Conservation (phyloP, 495 filamentous ascomycete species). For the Cryomyces minteri region DNA sequence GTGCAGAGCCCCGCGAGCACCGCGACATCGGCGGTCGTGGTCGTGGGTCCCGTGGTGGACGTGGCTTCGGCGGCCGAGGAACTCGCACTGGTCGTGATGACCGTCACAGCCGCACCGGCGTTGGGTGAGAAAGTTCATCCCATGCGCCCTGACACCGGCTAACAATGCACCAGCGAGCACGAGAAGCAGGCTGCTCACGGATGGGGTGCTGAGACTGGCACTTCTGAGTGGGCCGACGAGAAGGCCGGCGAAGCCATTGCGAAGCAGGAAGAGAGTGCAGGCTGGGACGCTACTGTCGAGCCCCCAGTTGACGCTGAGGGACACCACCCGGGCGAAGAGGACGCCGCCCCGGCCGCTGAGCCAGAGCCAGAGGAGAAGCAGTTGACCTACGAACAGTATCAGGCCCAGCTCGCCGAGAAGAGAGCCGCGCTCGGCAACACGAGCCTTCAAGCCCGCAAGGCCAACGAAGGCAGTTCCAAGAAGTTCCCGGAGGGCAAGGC, state of each 20-base stretch:
- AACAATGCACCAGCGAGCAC: slow-evolving; percentile 42
- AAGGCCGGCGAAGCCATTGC: slow-evolving; percentile 73
- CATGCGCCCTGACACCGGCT: background rate
- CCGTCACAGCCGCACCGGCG: slow-evolving; percentile 58
- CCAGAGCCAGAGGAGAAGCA: slow-evolving; percentile 69
- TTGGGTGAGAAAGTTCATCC: slow-evolving; percentile 35
- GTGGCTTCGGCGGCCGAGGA: slow-evolving; percentile 34
- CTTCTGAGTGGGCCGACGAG: slow-evolving; percentile 73
- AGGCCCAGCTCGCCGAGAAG: slow-evolving; percentile 71
- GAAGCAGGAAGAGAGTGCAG: slow-evolving; percentile 54
- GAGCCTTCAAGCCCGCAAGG: slow-evolving; percentile 50
- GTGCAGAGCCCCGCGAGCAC: slow-evolving; percentile 8
- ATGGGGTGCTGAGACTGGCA: slow-evolving; percentile 71
- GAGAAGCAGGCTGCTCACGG: slow-evolving; percentile 83
- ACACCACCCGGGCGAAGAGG: slow-evolving; percentile 7
- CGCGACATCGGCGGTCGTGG: slow-evolving; percentile 25
- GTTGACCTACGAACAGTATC: slow-evolving; percentile 75
- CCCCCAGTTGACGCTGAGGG: slow-evolving; percentile 18
- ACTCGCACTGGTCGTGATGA: slow-evolving; percentile 33
- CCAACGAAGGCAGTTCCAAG: slow-evolving; percentile 84
- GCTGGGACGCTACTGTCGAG: slow-evolving; percentile 17
- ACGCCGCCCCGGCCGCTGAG: slow-evolving; percentile 20
- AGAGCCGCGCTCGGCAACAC: slow-evolving; percentile 47
- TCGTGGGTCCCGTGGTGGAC: slow-evolving; percentile 29
- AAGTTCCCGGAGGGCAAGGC: slow-evolving; percentile 83